Evolutionary conservation across 2,329 filamentous ascomycete genomes (phyloP).

Genomic region (Phaeophleospora eucalypticola): DNA sequence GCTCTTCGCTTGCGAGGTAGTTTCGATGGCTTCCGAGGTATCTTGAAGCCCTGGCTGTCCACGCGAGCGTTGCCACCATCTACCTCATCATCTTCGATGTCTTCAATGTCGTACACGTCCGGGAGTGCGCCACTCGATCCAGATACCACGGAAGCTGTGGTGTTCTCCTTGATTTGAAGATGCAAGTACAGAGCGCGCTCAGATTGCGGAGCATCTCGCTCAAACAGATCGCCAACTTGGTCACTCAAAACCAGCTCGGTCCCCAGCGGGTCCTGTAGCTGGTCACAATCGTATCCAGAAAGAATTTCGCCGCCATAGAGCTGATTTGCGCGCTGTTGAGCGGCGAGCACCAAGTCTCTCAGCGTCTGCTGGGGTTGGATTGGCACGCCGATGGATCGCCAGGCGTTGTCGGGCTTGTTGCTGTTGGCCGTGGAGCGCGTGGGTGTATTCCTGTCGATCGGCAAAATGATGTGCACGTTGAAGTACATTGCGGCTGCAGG

Average conservation of each 20-base stretch:
- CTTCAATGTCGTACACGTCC: neutral
- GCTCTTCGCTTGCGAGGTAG: neutral
- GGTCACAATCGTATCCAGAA: neutral
- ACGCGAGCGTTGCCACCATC: neutral
- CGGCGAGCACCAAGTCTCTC: neutral
- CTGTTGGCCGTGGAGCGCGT: neutral
- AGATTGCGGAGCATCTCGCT: neutral
- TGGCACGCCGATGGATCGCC: constrained; percentile 1
- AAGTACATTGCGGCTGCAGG: constrained; percentile 1
- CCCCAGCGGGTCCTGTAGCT: neutral
- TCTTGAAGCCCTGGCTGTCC: neutral
- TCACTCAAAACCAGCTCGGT: neutral
- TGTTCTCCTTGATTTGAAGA: neutral
- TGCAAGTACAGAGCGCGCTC: neutral
- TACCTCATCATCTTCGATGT: neutral
- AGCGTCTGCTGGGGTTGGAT: constrained; percentile 1
- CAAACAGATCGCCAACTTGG: neutral
- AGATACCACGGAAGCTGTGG: neutral
- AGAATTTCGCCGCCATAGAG: neutral
- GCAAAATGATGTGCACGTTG: constrained; percentile 1
- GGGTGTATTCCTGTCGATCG: neutral
- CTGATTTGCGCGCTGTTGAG: neutral
- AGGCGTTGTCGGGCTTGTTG: neutral
- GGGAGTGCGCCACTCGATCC: neutral
- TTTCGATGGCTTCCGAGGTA: neutral